Conservation (phyloP, 2,329 filamentous ascomycete species). For the Pestalotiopsis sp. region DNA sequence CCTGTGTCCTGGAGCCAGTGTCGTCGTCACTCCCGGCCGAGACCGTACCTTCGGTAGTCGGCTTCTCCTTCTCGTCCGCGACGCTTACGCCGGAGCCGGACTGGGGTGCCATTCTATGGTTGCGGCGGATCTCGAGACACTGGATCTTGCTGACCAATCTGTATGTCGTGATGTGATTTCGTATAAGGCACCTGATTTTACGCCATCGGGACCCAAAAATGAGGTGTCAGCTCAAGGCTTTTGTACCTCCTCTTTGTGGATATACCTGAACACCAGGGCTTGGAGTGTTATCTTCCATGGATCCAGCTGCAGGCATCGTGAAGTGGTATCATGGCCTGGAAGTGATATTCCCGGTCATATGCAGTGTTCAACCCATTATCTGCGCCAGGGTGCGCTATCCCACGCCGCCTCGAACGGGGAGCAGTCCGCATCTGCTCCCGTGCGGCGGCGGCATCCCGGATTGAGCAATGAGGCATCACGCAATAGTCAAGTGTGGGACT, state of each 20-base stretch:
- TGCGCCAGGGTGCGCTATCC: not conserved
- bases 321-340: not conserved
- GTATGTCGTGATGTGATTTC: not conserved
- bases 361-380: not conserved
- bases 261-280: not conserved
- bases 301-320: not conserved
- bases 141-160: not conserved
- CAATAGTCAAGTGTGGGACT: not conserved
- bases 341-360: not conserved
- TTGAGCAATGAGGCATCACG: not conserved
- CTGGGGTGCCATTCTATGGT: not conserved
- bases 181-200: not conserved
- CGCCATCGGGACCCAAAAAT: not conserved
- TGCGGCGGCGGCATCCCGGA: not conserved
- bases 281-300: not conserved
- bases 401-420: not conserved
- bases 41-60: not conserved
- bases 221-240: not conserved
- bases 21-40: not conserved
- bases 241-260: not conserved
- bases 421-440: not conserved
- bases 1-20: not conserved
- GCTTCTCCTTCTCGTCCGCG: conserved; percentile 13
- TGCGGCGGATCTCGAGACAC: not conserved
- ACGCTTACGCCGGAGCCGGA: not conserved